These are phyloP conservation scores for Pythium utonaiense DNA, from an alignment of 352 stramenopile genomes.

Conservation along the genomic window DNA sequence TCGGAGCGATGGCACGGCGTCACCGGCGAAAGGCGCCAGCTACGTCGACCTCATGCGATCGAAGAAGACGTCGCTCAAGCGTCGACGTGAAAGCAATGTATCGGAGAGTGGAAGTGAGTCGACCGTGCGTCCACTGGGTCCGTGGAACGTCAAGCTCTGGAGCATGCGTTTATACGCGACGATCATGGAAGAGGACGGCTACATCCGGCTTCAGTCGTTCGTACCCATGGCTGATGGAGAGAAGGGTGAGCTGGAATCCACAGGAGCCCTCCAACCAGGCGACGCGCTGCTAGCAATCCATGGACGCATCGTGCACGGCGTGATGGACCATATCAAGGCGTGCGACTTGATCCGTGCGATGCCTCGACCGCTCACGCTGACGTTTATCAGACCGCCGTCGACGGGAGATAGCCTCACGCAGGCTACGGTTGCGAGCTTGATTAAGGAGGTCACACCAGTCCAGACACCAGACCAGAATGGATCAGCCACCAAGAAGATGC, in stretches of 20 bases:
- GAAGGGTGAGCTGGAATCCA: slow-evolving; percentile 59
- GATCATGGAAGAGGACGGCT: slow-evolving; percentile 51
- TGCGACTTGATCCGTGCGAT: slow-evolving; percentile 47
- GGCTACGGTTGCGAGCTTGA: neutral
- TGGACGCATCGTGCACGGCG: slow-evolving; percentile 26
- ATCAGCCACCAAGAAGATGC: neutral
- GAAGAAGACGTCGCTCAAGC: slow-evolving; percentile 16
- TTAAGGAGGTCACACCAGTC: neutral
- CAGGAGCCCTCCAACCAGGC: slow-evolving; percentile 39
- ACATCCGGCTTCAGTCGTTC: slow-evolving; percentile 55
- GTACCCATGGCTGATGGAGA: slow-evolving; percentile 40
- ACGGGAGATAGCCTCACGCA: neutral
- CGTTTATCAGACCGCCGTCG: slow-evolving; percentile 25
- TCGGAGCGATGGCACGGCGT: neutral
- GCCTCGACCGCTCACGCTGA: slow-evolving; percentile 42
- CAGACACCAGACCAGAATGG: neutral
- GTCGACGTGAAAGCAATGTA: slow-evolving; percentile 10
- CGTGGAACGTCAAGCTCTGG: slow-evolving; percentile 46
- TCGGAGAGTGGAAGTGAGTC: neutral
- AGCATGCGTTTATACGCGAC: slow-evolving; percentile 59
- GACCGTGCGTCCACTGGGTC: neutral
- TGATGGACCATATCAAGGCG: slow-evolving; percentile 34
- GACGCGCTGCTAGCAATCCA: slow-evolving; percentile 57
- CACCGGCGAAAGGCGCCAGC: neutral
- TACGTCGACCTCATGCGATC: slow-evolving; percentile 17